A percentile compares a stretch with the other conserved stretches of the same genome.
Conservation (phyloP, 148 eudicot genomes). For the Bassia scoparia region DNA sequence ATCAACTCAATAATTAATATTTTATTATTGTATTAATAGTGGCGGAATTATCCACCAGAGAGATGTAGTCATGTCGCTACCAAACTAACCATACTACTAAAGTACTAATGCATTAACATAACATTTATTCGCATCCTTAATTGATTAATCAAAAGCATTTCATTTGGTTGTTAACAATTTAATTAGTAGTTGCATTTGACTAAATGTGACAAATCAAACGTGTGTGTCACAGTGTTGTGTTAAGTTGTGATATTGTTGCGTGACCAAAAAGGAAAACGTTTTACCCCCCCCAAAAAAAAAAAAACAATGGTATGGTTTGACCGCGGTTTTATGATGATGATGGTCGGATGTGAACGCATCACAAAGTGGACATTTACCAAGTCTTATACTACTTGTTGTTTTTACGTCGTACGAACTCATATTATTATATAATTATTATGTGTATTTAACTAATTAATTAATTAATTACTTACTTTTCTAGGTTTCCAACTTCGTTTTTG, state of each 20-base stretch:
- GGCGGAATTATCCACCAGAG: no score
- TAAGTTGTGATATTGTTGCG: constrained; percentile 23
- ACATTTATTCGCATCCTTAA: no score
- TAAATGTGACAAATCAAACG: neutral
- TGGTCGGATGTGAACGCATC: constrained; percentile 16
- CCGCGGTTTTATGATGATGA: constrained; percentile 4
- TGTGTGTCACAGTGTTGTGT: constrained; percentile 21
- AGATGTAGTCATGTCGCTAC: no score
- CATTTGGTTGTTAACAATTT: no score
- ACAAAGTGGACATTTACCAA: neutral
- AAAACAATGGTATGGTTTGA: constrained; percentile 6
- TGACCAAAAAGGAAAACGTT: constrained; percentile 11
- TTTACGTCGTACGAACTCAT: neutral
- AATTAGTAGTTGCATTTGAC: neutral
- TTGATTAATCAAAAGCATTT: neutral
- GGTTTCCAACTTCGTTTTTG: neutral
- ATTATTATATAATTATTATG: neutral
- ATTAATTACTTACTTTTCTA: neutral
- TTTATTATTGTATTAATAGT: no score
- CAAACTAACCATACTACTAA: no score
- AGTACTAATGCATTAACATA: neutral
- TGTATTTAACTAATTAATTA: no score
- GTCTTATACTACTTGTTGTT: neutral
- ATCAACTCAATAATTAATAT: no score
- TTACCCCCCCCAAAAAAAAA: neutral